phyloP scores from a whole-genome alignment of 176 grass and related monocot species.

The Dendrocalamus sinicus region DNA sequence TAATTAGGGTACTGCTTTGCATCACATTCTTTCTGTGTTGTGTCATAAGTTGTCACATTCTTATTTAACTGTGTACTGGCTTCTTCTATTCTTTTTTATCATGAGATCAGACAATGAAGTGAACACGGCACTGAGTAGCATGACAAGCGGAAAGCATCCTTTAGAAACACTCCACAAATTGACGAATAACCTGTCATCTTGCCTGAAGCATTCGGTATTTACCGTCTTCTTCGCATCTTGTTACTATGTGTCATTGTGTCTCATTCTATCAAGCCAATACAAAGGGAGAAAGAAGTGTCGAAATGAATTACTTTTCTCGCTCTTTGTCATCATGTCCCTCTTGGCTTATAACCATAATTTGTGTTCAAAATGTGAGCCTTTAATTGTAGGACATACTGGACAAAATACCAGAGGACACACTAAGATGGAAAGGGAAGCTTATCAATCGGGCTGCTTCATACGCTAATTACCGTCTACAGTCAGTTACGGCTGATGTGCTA shows the following conservation, averaged over 20 bases:
- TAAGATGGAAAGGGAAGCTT: conserved; percentile 63
- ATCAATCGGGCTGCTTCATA: conserved; percentile 55
- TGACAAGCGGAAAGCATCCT: conserved; percentile 53
- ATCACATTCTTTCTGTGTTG: background rate
- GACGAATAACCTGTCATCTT: conserved; percentile 51
- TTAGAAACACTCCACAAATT: conserved; percentile 56
- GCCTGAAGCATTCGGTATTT: conserved; percentile 49
- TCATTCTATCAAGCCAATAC: background rate
- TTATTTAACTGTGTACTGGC: background rate
- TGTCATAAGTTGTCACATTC: background rate
- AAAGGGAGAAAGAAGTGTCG: background rate
- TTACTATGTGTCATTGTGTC: background rate
- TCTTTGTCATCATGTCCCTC: background rate
- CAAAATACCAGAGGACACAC: conserved; percentile 61
- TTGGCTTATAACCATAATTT: background rate
- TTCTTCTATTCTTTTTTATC: conserved; percentile 19
- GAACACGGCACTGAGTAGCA: conserved; percentile 45
- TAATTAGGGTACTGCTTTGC: background rate
- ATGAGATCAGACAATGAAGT: conserved; percentile 61
- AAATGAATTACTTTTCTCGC: background rate
- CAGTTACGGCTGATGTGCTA: conserved; percentile 62
- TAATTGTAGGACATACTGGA: conserved; percentile 60
- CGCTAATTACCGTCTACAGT: conserved; percentile 55
- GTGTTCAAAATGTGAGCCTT: background rate
- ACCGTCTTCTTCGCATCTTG: background rate